These are phyloP conservation scores for Cerrena zonata DNA, from an alignment of 1,284 basidiomycete species.

Conservation along the genomic window DNA sequence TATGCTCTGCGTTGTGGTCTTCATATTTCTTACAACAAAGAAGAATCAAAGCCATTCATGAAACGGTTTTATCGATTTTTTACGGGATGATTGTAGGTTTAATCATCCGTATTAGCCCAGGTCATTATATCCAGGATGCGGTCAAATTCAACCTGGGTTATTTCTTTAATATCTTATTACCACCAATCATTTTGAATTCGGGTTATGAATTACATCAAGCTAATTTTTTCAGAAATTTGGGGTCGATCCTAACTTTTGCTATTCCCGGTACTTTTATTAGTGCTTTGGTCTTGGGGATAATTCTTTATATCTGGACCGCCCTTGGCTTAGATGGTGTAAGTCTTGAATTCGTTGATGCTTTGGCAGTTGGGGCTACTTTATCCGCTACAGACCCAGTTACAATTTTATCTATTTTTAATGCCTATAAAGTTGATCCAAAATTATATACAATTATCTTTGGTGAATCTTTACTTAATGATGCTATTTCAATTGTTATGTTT, in stretches of 20 bases:
- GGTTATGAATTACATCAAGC: slow-evolving; percentile 97
- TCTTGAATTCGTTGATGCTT: slow-evolving; percentile 82
- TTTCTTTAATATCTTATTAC: slow-evolving; percentile 95
- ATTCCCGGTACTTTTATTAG: slow-evolving; percentile 96
- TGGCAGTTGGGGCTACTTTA: slow-evolving; percentile 93
- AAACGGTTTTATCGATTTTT: slow-evolving; percentile 93
- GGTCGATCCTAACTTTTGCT: slow-evolving; percentile 93
- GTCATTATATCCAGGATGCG: slow-evolving; percentile 94
- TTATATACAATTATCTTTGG: slow-evolving; percentile 98
- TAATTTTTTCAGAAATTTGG: slow-evolving; percentile 96
- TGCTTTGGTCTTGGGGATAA: slow-evolving; percentile 92
- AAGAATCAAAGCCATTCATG: slow-evolving; percentile 91
- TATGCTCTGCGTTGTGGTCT: slow-evolving; percentile 91
- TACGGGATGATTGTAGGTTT: slow-evolving; percentile 95
- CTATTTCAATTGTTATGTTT: slow-evolving; percentile 99
- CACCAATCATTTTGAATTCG: slow-evolving; percentile 96
- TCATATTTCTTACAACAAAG: slow-evolving; percentile 98
- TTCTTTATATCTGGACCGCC: slow-evolving; percentile 92
- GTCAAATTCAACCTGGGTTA: slow-evolving; percentile 45
- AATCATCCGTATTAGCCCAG: slow-evolving; percentile 84
- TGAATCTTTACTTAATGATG: slow-evolving; percentile 95
- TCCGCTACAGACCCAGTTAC: slow-evolving; percentile 98
- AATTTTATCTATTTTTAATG: slow-evolving; percentile 97
- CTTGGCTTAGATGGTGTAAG: slow-evolving; percentile 83
- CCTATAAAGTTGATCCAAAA: slow-evolving; percentile 97